These are phyloP conservation scores for Neospora caninum DNA, from an alignment of 169 alveolate species.

Conservation along the genomic window DNA sequence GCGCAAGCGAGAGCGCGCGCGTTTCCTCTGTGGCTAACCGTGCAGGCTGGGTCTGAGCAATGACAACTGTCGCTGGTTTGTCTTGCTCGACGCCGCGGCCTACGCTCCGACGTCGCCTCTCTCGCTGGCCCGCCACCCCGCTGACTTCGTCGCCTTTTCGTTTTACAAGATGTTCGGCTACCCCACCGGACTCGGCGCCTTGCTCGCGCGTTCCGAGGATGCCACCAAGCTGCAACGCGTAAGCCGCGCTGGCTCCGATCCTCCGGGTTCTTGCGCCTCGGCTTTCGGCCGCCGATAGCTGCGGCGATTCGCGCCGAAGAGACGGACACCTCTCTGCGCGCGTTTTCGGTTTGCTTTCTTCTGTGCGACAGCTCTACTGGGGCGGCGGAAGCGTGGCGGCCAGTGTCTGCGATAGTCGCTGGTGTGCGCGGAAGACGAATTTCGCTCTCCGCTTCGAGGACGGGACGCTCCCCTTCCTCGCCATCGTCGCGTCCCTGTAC, in stretches of 20 bases:
- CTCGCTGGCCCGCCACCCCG: slow-evolving; percentile 59
- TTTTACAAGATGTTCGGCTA: slow-evolving; percentile 77
- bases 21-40: background rate
- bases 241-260: background rate
- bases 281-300: too few relatives aligned
- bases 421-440: slow-evolving; percentile 70
- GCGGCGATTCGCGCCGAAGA: too few relatives aligned
- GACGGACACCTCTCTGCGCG: background rate
- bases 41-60: slow-evolving; percentile 66
- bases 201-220: slow-evolving; percentile 53
- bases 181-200: slow-evolving; percentile 78
- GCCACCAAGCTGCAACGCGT: slow-evolving; percentile 63
- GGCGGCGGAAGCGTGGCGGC: slow-evolving; percentile 77
- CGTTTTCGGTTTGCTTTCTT: background rate
- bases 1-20: background rate
- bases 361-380: slow-evolving; percentile 59
- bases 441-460: slow-evolving; percentile 70
- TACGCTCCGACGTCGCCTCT: slow-evolving; percentile 71
- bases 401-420: slow-evolving; percentile 71
- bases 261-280: too few relatives aligned
- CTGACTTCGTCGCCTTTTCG: slow-evolving; percentile 74
- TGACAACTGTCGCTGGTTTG: slow-evolving; percentile 70
- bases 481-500: slow-evolving; percentile 68
- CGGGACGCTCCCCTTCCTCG: slow-evolving; percentile 75
- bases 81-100: slow-evolving; percentile 76